Percentiles rank a stretch among this genome's conserved stretches.
Evolutionary conservation across 2,329 filamentous ascomycete genomes (phyloP).

Genomic region (Amauroascus verrucosus): DNA sequence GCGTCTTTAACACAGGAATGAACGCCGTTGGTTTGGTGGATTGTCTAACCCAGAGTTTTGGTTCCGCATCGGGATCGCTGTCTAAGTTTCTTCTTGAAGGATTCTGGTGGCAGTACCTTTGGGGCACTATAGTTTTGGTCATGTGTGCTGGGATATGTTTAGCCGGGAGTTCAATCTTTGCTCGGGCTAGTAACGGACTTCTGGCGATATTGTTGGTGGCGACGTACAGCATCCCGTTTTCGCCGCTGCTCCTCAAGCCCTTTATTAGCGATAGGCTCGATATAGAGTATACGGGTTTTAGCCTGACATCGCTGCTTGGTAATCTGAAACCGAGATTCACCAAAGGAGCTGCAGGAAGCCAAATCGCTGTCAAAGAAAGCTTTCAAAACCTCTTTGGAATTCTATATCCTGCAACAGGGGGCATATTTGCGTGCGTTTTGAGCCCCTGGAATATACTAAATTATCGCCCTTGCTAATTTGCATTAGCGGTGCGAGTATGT

Average conservation of each 20-base stretch:
- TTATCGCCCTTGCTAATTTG: constrained; percentile 46
- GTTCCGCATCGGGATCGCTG: constrained; percentile 46
- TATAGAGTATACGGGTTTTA: constrained; percentile 70
- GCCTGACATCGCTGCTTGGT: constrained; percentile 55
- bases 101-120: constrained; percentile 67
- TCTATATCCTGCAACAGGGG: constrained; percentile 62
- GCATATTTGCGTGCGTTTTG: constrained; percentile 44
- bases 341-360: constrained; percentile 51
- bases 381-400: constrained; percentile 81
- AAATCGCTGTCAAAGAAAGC: constrained; percentile 53
- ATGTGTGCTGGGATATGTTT: constrained; percentile 66
- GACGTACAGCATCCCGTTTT: constrained; percentile 72
- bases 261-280: constrained; percentile 54
- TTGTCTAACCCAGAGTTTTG: constrained; percentile 68
- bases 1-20: constrained; percentile 74
- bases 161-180: constrained; percentile 68
- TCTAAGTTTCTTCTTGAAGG: constrained; percentile 54
- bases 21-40: constrained; percentile 80
- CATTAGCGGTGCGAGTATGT: constrained; percentile 69
- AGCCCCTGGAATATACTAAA: constrained; percentile 16
- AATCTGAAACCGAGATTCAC: constrained; percentile 63
- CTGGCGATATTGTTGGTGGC: constrained; percentile 60
- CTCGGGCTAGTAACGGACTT: constrained; percentile 67
- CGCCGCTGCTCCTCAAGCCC: constrained; percentile 56
- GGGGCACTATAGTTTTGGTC: constrained; percentile 60